Base-by-base conservation (phyloP, 2,329 filamentous ascomycete species). In the Apiospora hydei region DNA sequence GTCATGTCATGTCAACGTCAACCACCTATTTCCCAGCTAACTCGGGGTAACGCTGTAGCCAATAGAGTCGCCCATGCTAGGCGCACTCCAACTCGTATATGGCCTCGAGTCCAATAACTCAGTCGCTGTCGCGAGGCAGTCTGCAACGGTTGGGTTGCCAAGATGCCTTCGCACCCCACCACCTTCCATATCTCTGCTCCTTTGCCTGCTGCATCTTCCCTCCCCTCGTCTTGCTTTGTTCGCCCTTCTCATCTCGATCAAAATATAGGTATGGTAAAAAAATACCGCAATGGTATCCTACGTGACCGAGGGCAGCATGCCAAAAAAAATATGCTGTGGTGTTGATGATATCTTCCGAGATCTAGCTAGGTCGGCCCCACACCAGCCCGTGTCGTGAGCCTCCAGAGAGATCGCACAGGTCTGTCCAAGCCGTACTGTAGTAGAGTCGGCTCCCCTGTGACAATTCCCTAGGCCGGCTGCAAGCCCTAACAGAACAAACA, bases 241-340 rank as follows among this genome's bases (percentile, higher is more conserved):
- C 21, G 57, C 34, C 57, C 34, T 64, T 24, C 34, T 13, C 57
- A n/a, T 64, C 57, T 41, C 30, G 16, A 64, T 64, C 34, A 34
- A 64, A 64, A 64, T 41, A 24, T 41, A 38, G 41, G 34, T 64
- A 41, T 64, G 10, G 57, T 64, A 64, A 41, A 38, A 38, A 61
- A 64, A 64, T 64, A 64, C 57, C 57, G 53, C 34, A 64, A 30
- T 41, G 57, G 34, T 64, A 64, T 64, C 57, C 57, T 64, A 64
- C 57, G 57, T 64, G 57, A 64, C 57, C 57, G 57, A 64, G 57
- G 18, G 30, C 57, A 64, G 57, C 57, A 64, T 64, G 57, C 57
- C 57, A 64, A 64, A 38, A 38, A 38, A 38, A 38, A 41, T 64
- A 41, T 64, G 57, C 57, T 64, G 57, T 64, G 34, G 57, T 64